Percentiles rank a stretch among this genome's conserved stretches.
These are phyloP conservation scores for Aspergillus hiratsukae DNA, from an alignment of 2,329 filamentous ascomycete species.

Conservation along the genomic window DNA sequence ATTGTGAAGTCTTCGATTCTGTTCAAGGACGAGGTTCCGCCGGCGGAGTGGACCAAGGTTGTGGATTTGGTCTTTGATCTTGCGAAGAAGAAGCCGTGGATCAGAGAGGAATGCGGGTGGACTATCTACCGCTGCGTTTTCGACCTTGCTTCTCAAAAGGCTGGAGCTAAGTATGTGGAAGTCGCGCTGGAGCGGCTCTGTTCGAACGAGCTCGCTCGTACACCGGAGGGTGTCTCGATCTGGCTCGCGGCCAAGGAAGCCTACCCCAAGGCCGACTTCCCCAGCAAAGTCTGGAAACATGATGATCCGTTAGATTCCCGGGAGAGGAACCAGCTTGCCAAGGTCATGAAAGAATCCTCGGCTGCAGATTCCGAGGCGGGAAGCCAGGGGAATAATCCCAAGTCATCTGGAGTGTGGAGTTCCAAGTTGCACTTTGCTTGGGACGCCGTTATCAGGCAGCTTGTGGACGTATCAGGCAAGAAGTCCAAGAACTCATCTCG, in stretches of 20 bases:
- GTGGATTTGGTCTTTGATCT: slow-evolving; percentile 69
- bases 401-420: slow-evolving; percentile 66
- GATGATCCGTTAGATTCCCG: slow-evolving; percentile 68
- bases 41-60: slow-evolving; percentile 53
- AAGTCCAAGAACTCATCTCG: slow-evolving; percentile 33
- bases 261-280: slow-evolving; percentile 62
- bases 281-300: slow-evolving; percentile 66
- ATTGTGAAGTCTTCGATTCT: slow-evolving; percentile 75
- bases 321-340: slow-evolving; percentile 64
- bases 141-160: slow-evolving; percentile 43
- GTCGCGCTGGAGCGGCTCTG: slow-evolving; percentile 59
- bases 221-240: slow-evolving; percentile 82
- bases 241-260: slow-evolving; percentile 69
- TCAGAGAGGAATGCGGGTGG: slow-evolving; percentile 82
- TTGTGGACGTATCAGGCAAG: slow-evolving; percentile 30
- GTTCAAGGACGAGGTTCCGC: slow-evolving; percentile 53
- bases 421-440: slow-evolving; percentile 83
- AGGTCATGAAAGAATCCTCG: slow-evolving; percentile 68
- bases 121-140: slow-evolving; percentile 69
- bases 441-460: slow-evolving; percentile 64
- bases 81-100: slow-evolving; percentile 78
- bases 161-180: slow-evolving; percentile 50
- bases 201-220: slow-evolving; percentile 65
- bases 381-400: slow-evolving; percentile 25
- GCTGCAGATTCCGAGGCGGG: slow-evolving; percentile 25